Evolutionary conservation across 139 green algal genomes (phyloP).

Genomic region (Volvox africanus): DNA sequence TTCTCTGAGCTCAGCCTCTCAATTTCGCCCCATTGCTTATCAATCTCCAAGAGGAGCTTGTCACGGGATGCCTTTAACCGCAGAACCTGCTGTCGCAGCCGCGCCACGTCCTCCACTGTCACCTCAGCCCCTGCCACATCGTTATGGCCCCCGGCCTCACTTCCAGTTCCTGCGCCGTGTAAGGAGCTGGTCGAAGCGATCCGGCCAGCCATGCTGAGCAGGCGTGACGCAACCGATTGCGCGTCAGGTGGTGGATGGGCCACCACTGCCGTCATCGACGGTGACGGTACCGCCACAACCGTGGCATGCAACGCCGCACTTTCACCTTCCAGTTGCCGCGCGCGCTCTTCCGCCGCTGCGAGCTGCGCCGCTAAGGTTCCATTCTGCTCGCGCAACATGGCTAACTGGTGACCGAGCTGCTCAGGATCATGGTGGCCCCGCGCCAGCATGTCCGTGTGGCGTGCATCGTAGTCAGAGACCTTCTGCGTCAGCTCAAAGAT

Average conservation of each 20-base stretch:
- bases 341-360: not conserved
- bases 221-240: not conserved
- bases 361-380: not conserved
- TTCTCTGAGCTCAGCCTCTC: conserved; percentile 70
- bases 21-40: conserved; percentile 73
- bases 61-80: conserved; percentile 71
- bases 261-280: not conserved
- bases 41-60: conserved; percentile 72
- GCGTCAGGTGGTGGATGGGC: not conserved
- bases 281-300: not conserved
- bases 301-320: not conserved
- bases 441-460: conserved; percentile 32
- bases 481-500: conserved; percentile 22
- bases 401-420: conserved; percentile 1
- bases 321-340: conserved; percentile 10
- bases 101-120: conserved; percentile 7
- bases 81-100: conserved; percentile 54
- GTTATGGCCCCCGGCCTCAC: not conserved
- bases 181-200: conserved; percentile 6
- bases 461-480: conserved; percentile 28
- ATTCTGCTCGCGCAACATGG: not conserved
- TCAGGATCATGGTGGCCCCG: conserved; percentile 24
- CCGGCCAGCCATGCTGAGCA: not conserved
- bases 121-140: not conserved
- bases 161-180: not conserved